Evolutionary conservation across 1,284 basidiomycete genomes (phyloP).

Genomic region (Melampsora americana): DNA sequence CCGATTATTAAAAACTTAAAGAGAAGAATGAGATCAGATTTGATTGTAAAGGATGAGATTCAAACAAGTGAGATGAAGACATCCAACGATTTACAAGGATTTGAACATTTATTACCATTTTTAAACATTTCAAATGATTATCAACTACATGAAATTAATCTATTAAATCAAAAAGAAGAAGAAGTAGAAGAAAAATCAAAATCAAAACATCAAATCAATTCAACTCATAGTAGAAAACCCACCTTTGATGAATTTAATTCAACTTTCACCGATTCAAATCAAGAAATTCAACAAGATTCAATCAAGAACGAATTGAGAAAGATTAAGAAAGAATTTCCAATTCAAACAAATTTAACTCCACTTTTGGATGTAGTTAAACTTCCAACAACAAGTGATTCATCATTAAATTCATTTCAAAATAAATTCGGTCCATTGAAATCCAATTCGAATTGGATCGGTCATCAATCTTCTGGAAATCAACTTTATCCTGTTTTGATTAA

Average conservation of each 20-base stretch:
- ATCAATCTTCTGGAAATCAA: background rate
- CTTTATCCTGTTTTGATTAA: background rate
- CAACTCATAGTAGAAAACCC: too few species aligned
- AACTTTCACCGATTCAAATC: too few species aligned
- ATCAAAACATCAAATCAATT: too few species aligned
- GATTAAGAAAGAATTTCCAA: background rate
- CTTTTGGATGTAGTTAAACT: too few species aligned
- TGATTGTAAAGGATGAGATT: background rate
- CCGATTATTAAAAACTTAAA: too few species aligned
- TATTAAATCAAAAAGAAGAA: too few species aligned
- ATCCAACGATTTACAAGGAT: background rate
- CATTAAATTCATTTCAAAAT: background rate
- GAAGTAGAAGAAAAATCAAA: too few species aligned
- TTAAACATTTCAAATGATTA: background rate
- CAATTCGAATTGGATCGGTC: background rate
- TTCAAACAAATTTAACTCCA: background rate
- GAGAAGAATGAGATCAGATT: background rate
- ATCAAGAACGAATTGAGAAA: background rate
- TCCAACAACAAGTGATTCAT: too few species aligned
- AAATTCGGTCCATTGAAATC: background rate
- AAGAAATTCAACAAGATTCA: too few species aligned
- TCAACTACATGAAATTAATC: background rate
- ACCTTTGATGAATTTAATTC: too few species aligned
- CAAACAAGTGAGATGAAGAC: slow-evolving; percentile 7
- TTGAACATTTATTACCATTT: background rate